Percentiles rank a stretch among this genome's conserved stretches.
These are phyloP conservation scores for Rosa rugosa DNA, from an alignment of 306 rosid species.

Conservation along the genomic window DNA sequence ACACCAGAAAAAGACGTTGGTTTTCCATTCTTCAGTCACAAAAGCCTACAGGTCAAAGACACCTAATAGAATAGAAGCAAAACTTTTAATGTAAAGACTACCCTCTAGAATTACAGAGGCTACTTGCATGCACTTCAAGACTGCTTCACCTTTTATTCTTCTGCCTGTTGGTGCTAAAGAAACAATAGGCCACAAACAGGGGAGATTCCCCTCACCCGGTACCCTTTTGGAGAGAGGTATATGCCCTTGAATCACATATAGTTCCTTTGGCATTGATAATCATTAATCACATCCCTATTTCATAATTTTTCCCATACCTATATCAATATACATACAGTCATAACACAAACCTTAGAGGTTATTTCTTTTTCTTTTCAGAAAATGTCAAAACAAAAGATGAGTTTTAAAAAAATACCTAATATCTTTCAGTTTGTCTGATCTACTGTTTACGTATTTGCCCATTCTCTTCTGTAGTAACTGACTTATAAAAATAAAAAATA, in stretches of 20 bases:
- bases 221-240: not conserved
- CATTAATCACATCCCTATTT: not conserved
- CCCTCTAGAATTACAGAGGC: not conserved
- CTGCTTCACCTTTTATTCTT: not conserved
- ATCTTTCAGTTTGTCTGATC: not conserved
- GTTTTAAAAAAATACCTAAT: not conserved
- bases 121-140: not conserved
- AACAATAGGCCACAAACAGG: not conserved
- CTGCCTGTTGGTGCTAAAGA: not conserved
- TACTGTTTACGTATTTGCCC: not conserved
- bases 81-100: not conserved
- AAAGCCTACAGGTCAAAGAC: not conserved
- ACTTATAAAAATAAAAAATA: not conserved
- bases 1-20: not conserved
- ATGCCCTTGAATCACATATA: not conserved
- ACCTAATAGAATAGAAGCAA: not conserved
- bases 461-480: not conserved
- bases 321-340: not conserved
- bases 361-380: not conserved
- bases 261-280: not conserved
- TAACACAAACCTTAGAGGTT: not conserved
- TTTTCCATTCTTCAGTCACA: not conserved
- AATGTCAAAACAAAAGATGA: not conserved
- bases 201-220: not conserved
- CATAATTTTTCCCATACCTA: not conserved